A percentile compares a stretch with the other conserved stretches of the same genome.
phyloP scores from a whole-genome alignment of 2,329 filamentous ascomycete genomes.

The Rachicladosporium sp. region DNA sequence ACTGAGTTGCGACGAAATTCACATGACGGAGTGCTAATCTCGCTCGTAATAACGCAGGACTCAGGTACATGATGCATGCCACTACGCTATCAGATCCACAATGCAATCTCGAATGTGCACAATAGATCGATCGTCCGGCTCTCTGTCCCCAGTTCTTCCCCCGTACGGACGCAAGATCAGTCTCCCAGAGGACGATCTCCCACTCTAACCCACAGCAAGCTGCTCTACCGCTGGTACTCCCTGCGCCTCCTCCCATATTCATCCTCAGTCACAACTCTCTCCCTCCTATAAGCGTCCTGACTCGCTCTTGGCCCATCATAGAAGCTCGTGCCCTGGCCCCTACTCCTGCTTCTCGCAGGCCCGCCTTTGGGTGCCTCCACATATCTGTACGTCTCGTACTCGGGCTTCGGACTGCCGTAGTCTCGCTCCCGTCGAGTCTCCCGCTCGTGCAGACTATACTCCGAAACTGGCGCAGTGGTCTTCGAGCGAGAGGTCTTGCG shows the following conservation, averaged over 20 bases:
- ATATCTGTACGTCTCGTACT: slow-evolving; percentile 36
- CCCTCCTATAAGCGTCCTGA: slow-evolving; percentile 11
- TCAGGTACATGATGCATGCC: too few relatives aligned
- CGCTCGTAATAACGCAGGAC: too few relatives aligned
- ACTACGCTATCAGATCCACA: too few relatives aligned
- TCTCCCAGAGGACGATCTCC: too few relatives aligned
- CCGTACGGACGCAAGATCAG: too few relatives aligned
- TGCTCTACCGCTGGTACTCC: slow-evolving; percentile 5
- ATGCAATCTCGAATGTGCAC: too few relatives aligned
- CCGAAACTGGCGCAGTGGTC: slow-evolving; percentile 12
- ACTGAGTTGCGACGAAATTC: too few relatives aligned
- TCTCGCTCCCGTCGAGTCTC: slow-evolving; percentile 30
- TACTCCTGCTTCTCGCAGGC: slow-evolving; percentile 10
- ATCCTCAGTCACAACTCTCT: slow-evolving; percentile 10
- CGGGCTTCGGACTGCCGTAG: slow-evolving; percentile 16
- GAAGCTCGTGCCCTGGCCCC: slow-evolving; percentile 13
- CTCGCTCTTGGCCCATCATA: slow-evolving; percentile 13
- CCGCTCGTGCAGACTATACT: slow-evolving; percentile 32
- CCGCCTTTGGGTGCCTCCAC: slow-evolving; percentile 25
- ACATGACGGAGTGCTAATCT: too few relatives aligned
- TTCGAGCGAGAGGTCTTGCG: slow-evolving; percentile 14
- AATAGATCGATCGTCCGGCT: too few relatives aligned
- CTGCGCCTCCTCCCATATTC: slow-evolving; percentile 7
- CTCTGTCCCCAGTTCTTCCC: too few relatives aligned
- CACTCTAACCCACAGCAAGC: too few relatives aligned